A percentile compares a stretch with the other conserved stretches of the same genome.
Evolutionary conservation across 139 green algal species (phyloP).

Genomic region (Edaphochlamys debaryana): DNA sequence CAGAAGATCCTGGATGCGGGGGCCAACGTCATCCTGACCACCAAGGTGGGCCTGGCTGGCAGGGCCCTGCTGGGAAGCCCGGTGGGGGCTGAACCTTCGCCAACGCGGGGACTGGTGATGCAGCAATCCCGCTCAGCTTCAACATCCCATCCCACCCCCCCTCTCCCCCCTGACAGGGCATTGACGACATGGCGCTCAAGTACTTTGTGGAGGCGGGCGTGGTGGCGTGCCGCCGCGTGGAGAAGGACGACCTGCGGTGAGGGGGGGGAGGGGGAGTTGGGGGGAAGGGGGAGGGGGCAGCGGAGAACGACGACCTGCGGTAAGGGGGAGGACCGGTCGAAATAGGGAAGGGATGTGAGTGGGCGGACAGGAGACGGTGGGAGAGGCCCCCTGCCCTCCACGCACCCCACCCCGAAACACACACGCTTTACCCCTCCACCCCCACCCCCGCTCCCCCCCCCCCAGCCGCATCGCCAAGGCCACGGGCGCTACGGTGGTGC

Average conservation of each 20-base stretch:
- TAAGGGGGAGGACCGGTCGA: too few species aligned
- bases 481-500: conserved; percentile 88
- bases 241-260: conserved; percentile 95
- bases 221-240: conserved; percentile 91
- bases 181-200: conserved; percentile 98
- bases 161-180: conserved; percentile 69
- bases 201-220: conserved; percentile 98
- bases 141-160: neutral
- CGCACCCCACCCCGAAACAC: too few species aligned
- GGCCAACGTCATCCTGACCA: conserved; percentile 98
- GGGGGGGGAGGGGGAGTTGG: neutral
- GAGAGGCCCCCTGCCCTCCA: too few species aligned
- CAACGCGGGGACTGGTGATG: too few species aligned
- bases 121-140: too few species aligned
- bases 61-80: too few species aligned
- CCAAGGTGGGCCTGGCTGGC: conserved; percentile 72
- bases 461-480: conserved; percentile 90
- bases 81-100: too few species aligned
- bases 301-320: too few species aligned
- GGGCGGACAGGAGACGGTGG: too few species aligned
- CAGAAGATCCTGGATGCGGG: conserved; percentile 92
- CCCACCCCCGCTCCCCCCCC: too few species aligned
- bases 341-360: too few species aligned
- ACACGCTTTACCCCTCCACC: neutral
- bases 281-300: too few species aligned